These are phyloP conservation scores for Diaporthe helianthi DNA, from an alignment of 2,329 filamentous ascomycete genomes.

Conservation along the genomic window DNA sequence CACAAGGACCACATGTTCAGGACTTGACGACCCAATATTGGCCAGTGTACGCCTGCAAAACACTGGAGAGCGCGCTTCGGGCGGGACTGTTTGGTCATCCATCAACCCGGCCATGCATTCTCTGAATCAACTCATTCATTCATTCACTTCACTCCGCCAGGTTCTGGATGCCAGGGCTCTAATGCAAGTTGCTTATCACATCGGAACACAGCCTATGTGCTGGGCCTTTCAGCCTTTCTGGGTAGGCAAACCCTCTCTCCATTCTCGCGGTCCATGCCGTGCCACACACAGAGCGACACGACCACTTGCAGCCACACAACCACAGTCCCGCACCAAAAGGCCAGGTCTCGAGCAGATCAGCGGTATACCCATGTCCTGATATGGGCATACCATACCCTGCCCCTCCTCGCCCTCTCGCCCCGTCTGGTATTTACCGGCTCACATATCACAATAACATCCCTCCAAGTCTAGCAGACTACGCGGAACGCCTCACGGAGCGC, in stretches of 20 bases:
- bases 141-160: not conserved
- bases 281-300: conserved; percentile 17
- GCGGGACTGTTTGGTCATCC: not conserved
- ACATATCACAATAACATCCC: conserved; percentile 17
- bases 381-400: not conserved
- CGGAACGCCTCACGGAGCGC: not conserved
- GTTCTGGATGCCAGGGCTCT: not conserved
- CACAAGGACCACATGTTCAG: not conserved
- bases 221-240: not conserved
- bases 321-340: not conserved
- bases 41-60: not conserved
- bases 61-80: not conserved
- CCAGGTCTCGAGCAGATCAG: conserved; percentile 12
- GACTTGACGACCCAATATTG: not conserved
- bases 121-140: not conserved
- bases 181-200: conserved; percentile 22
- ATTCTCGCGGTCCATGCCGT: conserved; percentile 10
- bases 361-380: not conserved
- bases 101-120: not conserved
- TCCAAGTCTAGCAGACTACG: not conserved
- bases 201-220: not conserved
- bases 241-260: not conserved
- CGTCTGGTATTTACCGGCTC: not conserved
- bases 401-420: conserved; percentile 14
- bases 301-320: conserved; percentile 5